Evolutionary conservation across 306 rosid species (phyloP).

Genomic region (Datisca glomerata): DNA sequence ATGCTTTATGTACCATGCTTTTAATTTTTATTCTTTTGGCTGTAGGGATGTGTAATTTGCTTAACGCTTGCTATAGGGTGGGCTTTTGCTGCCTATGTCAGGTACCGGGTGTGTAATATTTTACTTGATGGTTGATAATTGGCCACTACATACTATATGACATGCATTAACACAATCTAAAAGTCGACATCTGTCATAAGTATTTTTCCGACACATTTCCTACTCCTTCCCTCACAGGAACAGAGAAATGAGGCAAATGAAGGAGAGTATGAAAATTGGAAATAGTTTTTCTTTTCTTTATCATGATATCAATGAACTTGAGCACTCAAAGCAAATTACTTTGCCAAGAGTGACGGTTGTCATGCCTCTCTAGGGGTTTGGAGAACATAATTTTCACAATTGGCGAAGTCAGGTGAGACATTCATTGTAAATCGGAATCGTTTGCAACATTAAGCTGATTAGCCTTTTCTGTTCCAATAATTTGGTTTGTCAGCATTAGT

Average conservation of each 20-base stretch:
- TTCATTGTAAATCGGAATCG: too few relatives aligned
- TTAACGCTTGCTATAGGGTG: constrained; percentile 61
- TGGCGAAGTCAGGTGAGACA: constrained; percentile 79
- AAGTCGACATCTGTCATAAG: background rate
- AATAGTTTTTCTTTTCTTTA: constrained; percentile 72
- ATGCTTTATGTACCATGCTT: background rate
- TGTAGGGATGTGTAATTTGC: constrained; percentile 72
- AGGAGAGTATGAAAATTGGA: constrained; percentile 28
- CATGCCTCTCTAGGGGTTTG: constrained; percentile 90
- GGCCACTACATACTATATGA: background rate
- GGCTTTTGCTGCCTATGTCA: constrained; percentile 64
- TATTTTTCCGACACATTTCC: background rate
- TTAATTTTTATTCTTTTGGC: background rate
- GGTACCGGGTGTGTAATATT: constrained; percentile 35
- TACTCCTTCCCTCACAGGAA: constrained; percentile 24
- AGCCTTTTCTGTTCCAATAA: too few relatives aligned
- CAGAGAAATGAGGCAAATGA: constrained; percentile 56
- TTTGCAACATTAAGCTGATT: too few relatives aligned
- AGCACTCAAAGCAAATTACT: constrained; percentile 59
- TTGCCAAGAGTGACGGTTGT: constrained; percentile 64
- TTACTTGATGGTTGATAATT: background rate
- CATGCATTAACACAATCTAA: too few relatives aligned
- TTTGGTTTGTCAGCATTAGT: too few relatives aligned
- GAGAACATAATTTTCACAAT: constrained; percentile 88
- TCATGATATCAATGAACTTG: constrained; percentile 60